Evolutionary conservation across 768 basidiomycete species (phyloP).

Genomic region (Mycena olivaceomarginata): DNA sequence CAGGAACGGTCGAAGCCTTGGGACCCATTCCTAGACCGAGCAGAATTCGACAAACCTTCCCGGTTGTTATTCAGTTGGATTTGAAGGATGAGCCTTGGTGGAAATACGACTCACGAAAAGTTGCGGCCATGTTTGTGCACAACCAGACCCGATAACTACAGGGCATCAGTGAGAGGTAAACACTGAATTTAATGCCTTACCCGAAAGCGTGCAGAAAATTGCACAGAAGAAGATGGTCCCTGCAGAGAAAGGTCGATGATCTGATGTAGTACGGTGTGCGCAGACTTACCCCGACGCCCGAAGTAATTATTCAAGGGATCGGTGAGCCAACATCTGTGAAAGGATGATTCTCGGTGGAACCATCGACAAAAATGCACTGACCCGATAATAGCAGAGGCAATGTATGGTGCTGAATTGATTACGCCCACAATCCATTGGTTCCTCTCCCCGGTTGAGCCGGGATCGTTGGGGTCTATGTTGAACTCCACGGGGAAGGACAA

Average conservation of each 20-base stretch:
- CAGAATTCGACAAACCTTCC: conserved; percentile 29
- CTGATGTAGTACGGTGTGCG: not conserved
- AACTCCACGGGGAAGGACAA: conserved; percentile 19
- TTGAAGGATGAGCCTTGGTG: not conserved
- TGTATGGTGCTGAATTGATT: conserved; percentile 67
- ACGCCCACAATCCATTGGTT: conserved; percentile 77
- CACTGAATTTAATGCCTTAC: conserved; percentile 21
- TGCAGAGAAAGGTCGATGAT: not conserved
- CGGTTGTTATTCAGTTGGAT: not conserved
- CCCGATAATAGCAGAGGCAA: conserved; percentile 6
- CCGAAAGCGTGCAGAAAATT: conserved; percentile 49
- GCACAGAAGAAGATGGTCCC: conserved; percentile 70
- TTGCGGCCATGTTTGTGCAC: conserved; percentile 58
- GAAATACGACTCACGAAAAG: conserved; percentile 54
- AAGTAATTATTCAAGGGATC: conserved; percentile 71
- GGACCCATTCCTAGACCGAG: conserved; percentile 64
- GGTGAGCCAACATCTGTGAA: conserved; percentile 74
- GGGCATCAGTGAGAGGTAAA: not conserved
- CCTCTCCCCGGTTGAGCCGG: conserved; percentile 51
- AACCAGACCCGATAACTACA: conserved; percentile 54
- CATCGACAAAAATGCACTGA: not conserved
- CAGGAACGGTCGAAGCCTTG: conserved; percentile 79
- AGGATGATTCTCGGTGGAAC: not conserved
- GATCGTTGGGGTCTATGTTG: conserved; percentile 55
- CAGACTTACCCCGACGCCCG: conserved; percentile 57